Percentiles rank a stretch among this genome's conserved stretches.
phyloP scores from a whole-genome alignment of 331 rosid species.

The Spiraea crenata region DNA sequence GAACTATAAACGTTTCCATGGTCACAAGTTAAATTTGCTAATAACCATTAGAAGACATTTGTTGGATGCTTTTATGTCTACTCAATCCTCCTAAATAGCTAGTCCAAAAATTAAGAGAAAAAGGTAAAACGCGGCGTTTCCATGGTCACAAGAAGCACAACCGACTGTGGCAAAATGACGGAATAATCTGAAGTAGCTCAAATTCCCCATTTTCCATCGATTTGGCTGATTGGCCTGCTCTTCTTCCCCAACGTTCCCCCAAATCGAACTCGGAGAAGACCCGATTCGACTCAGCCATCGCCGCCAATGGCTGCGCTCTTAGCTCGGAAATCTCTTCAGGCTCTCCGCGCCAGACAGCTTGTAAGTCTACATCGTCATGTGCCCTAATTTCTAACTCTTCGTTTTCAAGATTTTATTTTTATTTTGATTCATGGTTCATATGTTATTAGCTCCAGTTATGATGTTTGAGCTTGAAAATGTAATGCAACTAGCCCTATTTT shows the following conservation, averaged over 20 bases:
- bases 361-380: conserved; percentile 39
- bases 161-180: neutral
- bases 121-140: conserved; percentile 11
- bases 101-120: too few relatives aligned
- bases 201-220: neutral
- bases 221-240: neutral
- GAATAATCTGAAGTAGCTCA: neutral
- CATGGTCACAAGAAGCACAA: neutral
- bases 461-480: neutral
- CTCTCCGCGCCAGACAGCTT: conserved; percentile 75
- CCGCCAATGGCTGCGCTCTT: conserved; percentile 72
- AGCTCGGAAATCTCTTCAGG: conserved; percentile 87
- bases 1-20: too few relatives aligned
- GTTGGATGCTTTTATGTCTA: too few relatives aligned
- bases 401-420: neutral
- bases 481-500: neutral
- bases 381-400: conserved; percentile 12
- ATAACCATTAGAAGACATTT: too few relatives aligned
- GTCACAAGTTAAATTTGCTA: too few relatives aligned
- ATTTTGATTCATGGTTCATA: neutral
- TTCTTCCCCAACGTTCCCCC: conserved; percentile 4
- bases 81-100: too few relatives aligned
- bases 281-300: conserved; percentile 16
- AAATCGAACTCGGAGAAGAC: conserved; percentile 1
- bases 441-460: neutral